Conservation (phyloP, 2,329 filamentous ascomycete species). For the Ophiostoma triangulosporum region DNA sequence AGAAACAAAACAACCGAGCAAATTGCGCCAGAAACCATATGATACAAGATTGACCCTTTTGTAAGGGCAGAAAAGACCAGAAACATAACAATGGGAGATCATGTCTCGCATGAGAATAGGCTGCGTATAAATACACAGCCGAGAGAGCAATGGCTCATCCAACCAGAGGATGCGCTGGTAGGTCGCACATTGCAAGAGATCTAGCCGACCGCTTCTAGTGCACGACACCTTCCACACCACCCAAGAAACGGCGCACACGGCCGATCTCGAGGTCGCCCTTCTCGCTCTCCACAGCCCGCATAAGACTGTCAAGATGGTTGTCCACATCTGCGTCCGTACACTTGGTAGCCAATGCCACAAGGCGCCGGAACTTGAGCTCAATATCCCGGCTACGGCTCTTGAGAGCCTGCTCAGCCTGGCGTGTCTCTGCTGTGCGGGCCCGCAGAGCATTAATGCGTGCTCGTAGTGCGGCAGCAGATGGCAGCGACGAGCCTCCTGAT, state of each 20-base stretch:
- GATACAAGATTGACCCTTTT: not conserved
- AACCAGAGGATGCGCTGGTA: too few species aligned
- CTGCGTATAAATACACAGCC: not conserved
- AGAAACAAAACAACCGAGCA: not conserved
- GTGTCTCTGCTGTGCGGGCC: constrained; percentile 52
- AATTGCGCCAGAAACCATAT: not conserved
- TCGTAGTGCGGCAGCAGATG: constrained; percentile 52
- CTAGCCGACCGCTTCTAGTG: constrained; percentile 8
- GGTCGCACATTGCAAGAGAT: too few species aligned
- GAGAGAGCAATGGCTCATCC: not conserved
- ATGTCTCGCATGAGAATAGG: not conserved
- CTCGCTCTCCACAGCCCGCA: constrained; percentile 84
- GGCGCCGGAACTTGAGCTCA: constrained; percentile 75
- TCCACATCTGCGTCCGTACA: constrained; percentile 71
- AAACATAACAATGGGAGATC: too few species aligned
- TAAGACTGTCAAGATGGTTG: constrained; percentile 60
- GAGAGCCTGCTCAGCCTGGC: constrained; percentile 54
- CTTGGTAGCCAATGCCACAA: constrained; percentile 76
- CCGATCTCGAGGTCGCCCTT: constrained; percentile 61
- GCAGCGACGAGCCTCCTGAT: constrained; percentile 32
- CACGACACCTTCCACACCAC: constrained; percentile 54
- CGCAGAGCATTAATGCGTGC: constrained; percentile 49
- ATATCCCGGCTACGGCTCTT: constrained; percentile 71
- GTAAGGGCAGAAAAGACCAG: not conserved
- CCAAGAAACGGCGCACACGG: constrained; percentile 64